Base-by-base conservation (phyloP, 352 stramenopile genomes). In the Phytopythium litorale region DNA sequence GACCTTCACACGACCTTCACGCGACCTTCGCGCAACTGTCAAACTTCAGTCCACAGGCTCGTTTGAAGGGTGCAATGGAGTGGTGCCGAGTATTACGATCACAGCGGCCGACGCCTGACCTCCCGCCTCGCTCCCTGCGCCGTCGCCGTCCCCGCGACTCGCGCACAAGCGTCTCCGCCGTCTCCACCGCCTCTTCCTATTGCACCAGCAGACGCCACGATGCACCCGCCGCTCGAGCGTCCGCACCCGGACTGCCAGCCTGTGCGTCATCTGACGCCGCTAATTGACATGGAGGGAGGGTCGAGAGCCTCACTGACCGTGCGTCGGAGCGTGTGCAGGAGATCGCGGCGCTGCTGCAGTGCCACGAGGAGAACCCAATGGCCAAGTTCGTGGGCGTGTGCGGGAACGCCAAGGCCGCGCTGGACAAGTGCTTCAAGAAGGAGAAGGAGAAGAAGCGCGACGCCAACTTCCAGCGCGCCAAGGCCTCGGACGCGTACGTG, bases 221-320 rank as follows among this genome's bases (percentile, higher is more conserved):
- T 94, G 85, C 85, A 94, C 64, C 67, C 85, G n/a, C 79, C 83
- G 42, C 75, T 94, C 5, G 85, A 94, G 65, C 79, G 84, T 43
- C 80, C 85, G 33, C 85, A 94, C 50, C 83, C 85, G 7, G 83
- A 92, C 65, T 94, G 85, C 66, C 85, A 94, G 53, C 62, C 80
- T 60, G 85, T 94, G 73, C 56, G 79, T 67, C 32, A 55, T 3
- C 23, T 32, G 28, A 32, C 28, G 48, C 32, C 12, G 9, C 53
- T 48, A 38, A 40, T 35, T 25, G 12, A 51, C 12, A n/a, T n/a
- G 38, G 16, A 45, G 21, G 38, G 1, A 40, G 35, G 35, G 35
- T 40, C 9, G 35, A 40, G 1, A 15, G 12, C 12, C 16, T 1
- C 35, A 19, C 28, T 42, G 23, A 53, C 28, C 32, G 3, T 43